Conservation (phyloP, 2,329 filamentous ascomycete species). For the Plenodomus biglobosus region DNA sequence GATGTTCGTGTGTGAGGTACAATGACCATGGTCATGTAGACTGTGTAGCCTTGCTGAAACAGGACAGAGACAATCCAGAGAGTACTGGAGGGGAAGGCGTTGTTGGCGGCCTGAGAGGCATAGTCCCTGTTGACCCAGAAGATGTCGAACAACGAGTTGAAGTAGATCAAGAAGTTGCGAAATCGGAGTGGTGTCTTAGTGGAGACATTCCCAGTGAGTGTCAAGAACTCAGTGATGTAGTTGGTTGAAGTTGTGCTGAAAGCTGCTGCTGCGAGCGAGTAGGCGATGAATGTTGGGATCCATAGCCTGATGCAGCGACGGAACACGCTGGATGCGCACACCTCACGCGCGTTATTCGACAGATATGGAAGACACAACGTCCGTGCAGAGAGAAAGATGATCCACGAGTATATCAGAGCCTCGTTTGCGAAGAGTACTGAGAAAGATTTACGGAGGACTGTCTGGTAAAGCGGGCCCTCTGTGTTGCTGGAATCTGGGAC, state of each 20-base stretch:
- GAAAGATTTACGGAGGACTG: constrained; percentile 49
- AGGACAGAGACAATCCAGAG: constrained; percentile 52
- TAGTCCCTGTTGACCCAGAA: constrained; percentile 50
- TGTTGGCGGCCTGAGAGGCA: constrained; percentile 45
- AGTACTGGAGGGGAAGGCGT: constrained; percentile 49
- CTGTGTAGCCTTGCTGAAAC: constrained; percentile 52
- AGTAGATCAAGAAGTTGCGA: constrained; percentile 46
- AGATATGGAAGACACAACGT: constrained; percentile 50
- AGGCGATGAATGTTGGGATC: constrained; percentile 45
- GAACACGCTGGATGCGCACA: constrained; percentile 47
- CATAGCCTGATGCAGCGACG: constrained; percentile 48
- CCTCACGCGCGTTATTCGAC: constrained; percentile 34
- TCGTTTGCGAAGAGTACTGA: constrained; percentile 52
- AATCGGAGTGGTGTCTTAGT: constrained; percentile 40
- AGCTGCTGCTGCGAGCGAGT: constrained; percentile 44
- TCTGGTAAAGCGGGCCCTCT: constrained; percentile 45
- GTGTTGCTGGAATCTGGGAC: constrained; percentile 42
- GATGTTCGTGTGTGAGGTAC: constrained; percentile 47
- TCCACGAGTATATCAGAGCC: constrained; percentile 49
- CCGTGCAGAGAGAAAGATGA: constrained; percentile 52
- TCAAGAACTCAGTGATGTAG: constrained; percentile 46
- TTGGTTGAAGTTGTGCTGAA: constrained; percentile 33
- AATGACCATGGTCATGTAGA: constrained; percentile 53
- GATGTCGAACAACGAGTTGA: constrained; percentile 52
- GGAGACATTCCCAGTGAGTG: constrained; percentile 42